Base-by-base conservation (phyloP, 1,284 basidiomycete genomes). In the Tilletiopsis washingtonensis region DNA sequence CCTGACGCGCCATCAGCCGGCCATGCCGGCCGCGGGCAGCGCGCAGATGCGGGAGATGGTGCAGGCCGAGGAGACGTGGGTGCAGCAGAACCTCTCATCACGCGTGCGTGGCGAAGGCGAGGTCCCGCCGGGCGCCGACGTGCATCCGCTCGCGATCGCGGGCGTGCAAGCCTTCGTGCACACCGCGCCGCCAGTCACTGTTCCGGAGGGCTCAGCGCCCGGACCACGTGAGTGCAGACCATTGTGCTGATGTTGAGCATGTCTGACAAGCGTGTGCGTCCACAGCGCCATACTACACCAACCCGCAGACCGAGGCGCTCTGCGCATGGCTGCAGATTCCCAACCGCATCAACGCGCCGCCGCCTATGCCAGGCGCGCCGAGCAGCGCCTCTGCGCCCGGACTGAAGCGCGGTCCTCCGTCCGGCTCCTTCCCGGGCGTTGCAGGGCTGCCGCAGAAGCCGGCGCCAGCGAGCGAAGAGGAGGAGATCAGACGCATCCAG, bases 241-340 rank as follows among this genome's bases (percentile, higher is more conserved):
- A 20, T 41, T 19, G 19, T 6, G 5, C 25, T 21, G 9, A 51
- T 51, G 14, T 40, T 7, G 36, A 46, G 40, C 47, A 53, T 60
- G 23, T 4, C 27, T 43, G 5, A 5, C n/a, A n/a, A n/a, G 45
- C 21, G 27, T 26, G 23, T 4, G 11, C 27, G 21, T 40, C 15
- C 55, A 19, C 65, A 87, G 86, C 82, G 4, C 80, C 81, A 5
- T 84, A 82, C 77, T 91, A 88, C 74, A 83, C 84, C 4, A 96
- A 94, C 67, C 86, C 88, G 7, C 93, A 97, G 69, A 98, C 91
- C 0, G 82, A 82, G 49, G 84, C 88, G 1, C 85, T 96, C 60
- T 89, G 88, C 63, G 74, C 76, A 23, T 81, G 94, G 78, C 69
- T 96, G 24, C 80, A 81, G 3, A 80, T 98, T 26, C 79, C 82